phyloP scores from a whole-genome alignment of 371 early-diverging fungal species.

The Saksenaea oblongispora region DNA sequence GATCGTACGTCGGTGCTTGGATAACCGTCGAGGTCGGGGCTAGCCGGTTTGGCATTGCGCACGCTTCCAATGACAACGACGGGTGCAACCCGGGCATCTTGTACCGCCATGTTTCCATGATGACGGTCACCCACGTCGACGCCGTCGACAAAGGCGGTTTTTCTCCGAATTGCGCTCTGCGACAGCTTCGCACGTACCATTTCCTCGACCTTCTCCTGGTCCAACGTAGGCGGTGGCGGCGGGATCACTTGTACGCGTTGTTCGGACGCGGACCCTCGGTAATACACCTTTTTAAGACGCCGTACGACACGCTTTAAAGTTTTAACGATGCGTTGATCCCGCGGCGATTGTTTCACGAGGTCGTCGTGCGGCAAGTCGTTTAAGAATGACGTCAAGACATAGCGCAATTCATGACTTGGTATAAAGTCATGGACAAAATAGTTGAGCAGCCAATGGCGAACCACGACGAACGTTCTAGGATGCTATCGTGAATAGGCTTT shows the following conservation, averaged over 20 bases:
- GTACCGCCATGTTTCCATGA: slow-evolving; percentile 29
- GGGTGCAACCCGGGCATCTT: slow-evolving; percentile 23
- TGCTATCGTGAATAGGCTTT: not conserved
- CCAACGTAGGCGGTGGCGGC: slow-evolving; percentile 34
- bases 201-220: slow-evolving; percentile 33
- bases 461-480: slow-evolving; percentile 59
- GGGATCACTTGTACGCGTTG: slow-evolving; percentile 32
- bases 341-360: slow-evolving; percentile 46
- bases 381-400: slow-evolving; percentile 44
- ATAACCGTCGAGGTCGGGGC: not conserved
- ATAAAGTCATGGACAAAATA: slow-evolving; percentile 70
- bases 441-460: slow-evolving; percentile 70
- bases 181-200: slow-evolving; percentile 32
- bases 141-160: slow-evolving; percentile 16
- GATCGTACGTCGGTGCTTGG: not conserved
- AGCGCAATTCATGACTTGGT: slow-evolving; percentile 45
- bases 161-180: slow-evolving; percentile 27
- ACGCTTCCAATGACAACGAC: slow-evolving; percentile 38
- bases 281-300: slow-evolving; percentile 45
- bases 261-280: slow-evolving; percentile 22
- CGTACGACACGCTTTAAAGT: slow-evolving; percentile 55
- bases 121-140: slow-evolving; percentile 27
- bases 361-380: slow-evolving; percentile 46
- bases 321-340: slow-evolving; percentile 61
- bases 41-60: not conserved